Evolutionary conservation across 441 rosid genomes (phyloP), one percentile per base, ranked within the genome.

Genomic region (Pelargonium citronellum): DNA sequence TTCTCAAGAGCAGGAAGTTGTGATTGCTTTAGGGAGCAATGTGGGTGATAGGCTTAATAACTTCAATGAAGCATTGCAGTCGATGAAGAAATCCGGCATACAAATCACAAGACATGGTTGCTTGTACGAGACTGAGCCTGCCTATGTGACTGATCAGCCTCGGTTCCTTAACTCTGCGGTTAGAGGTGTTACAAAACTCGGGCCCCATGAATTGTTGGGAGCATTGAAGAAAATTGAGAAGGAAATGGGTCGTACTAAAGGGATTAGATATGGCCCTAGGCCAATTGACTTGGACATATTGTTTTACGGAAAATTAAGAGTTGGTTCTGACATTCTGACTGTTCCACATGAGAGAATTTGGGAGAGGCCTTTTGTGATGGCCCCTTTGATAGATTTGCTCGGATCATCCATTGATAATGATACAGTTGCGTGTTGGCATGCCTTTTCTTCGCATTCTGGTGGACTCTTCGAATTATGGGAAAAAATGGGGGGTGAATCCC

Each of bases 311-410:
- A 89, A 83, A 77, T 77, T 82, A 51, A 88, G 81, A 71, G 70
- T 92, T 47, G 30, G 67, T 76, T 95, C 95, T 11, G 89, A 85
- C 51, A 73, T 53, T 16, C 88, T 95, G 22, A 71, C 81, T 6
- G 79, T 95, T 49, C 98, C 99, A 2, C 98, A 90, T 30, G 88
- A 88, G 85, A 85, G 96, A 75, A 89, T 92, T 49, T 90, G 90
- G 90, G 98, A 92, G 86, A 86, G 99, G 68, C 89, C 96, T 19
- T 95, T 95, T 84, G 97, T 91, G 15, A 64, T 95, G 81, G 99
- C 96, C 11, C 97, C 97, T 3, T 82, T 95, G 87, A 74, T 90
- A 15, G 96, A 90, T 85, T 80, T 90, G 51, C 78, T 95, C 27
- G 99, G 96, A 71, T 74, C 82, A 34, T 82, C 79, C 51, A 76